Evolutionary conservation across 345 rosid genomes (phyloP), one percentile per base, ranked within the genome.

Genomic region (Limnanthes douglasii): DNA sequence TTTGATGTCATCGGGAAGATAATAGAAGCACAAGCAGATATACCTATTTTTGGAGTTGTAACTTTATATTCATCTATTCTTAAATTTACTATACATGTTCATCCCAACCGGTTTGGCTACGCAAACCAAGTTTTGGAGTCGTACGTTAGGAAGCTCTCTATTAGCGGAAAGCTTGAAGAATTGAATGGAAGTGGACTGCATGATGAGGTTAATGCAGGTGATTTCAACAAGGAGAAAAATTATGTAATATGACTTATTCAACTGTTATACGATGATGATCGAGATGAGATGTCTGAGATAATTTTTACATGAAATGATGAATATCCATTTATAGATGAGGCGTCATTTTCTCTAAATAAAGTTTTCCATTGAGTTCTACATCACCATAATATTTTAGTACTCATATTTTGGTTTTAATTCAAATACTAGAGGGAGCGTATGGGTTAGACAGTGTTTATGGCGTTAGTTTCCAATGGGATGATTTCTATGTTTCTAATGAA

Each of bases 51-150:
- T 55, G 86, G 99, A 69, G 93, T 84, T 48, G 93, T 85, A 57
- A 75, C 93, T 41, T 64, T 85, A 44, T 92, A 85, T 68, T 92
- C 94, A 5, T 85, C 96, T 51, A 96, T 92, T 62, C 94, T 85
- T 34, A 92, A 78, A 31, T 92, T 92, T 61, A 85, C 94, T 26
- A 93, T 92, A 29, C 93, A 85, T 62, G 99, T 92, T 48, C 99
- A 92, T 53, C 99, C 99, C 19, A 96, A 92, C 42, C 86, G 99
- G 39, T 80, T 92, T 48, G 96, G 85, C 57, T 85, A 92, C 66
- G 96, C 94, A 8, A 96, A 92, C 61, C 93, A 92, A 92, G 99
- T 80, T 16, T 58, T 80, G 93, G 96, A 94, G 54, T 78, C 99
- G 59, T 90, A 96, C 57, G 72, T 80, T 35, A 80, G 60, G 62